phyloP scores from a whole-genome alignment of 805 yeast genomes.

The Hemisphaericaspora nanyangensis region DNA sequence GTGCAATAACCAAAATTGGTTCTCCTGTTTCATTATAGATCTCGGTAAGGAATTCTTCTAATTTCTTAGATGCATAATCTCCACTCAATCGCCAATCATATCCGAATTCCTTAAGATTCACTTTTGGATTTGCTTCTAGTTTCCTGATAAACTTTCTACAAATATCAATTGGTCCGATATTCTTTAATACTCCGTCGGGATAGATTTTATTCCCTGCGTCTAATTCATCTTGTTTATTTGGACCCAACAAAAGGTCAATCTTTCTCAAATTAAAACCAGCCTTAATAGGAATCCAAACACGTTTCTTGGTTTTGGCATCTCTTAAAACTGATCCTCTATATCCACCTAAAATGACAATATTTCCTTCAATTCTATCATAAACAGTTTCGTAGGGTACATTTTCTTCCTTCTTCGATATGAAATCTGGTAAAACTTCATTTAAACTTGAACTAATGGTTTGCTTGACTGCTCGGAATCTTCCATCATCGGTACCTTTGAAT shows the following conservation, averaged over 20 bases:
- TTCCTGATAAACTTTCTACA: slow-evolving; percentile 56
- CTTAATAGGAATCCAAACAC: slow-evolving; percentile 84
- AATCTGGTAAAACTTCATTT: slow-evolving; percentile 36
- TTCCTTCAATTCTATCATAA: slow-evolving; percentile 66
- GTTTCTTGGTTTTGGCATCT: slow-evolving; percentile 56
- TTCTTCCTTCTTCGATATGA: slow-evolving; percentile 15
- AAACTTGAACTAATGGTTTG: slow-evolving; percentile 54
- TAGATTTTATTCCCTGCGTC: slow-evolving; percentile 48
- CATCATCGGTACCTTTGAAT: slow-evolving; percentile 58
- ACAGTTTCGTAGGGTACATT: slow-evolving; percentile 40
- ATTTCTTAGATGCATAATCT: slow-evolving; percentile 48
- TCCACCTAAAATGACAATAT: slow-evolving; percentile 80
- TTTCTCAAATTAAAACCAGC: slow-evolving; percentile 77
- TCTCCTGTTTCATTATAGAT: slow-evolving; percentile 48
- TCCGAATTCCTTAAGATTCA: slow-evolving; percentile 71
- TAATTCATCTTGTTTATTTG: slow-evolving; percentile 64
- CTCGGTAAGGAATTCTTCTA: slow-evolving; percentile 45
- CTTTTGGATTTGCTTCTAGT: slow-evolving; percentile 51
- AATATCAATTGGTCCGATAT: slow-evolving; percentile 85
- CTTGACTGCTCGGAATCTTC: slow-evolving; percentile 65
- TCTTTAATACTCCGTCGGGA: slow-evolving; percentile 75
- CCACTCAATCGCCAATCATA: slow-evolving; percentile 89
- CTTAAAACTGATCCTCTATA: slow-evolving; percentile 79
- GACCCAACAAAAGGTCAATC: slow-evolving; percentile 70
- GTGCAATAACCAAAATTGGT: slow-evolving; percentile 73